phyloP scores from a whole-genome alignment of 129 eudicot species.

The Tanacetum coccineum region DNA sequence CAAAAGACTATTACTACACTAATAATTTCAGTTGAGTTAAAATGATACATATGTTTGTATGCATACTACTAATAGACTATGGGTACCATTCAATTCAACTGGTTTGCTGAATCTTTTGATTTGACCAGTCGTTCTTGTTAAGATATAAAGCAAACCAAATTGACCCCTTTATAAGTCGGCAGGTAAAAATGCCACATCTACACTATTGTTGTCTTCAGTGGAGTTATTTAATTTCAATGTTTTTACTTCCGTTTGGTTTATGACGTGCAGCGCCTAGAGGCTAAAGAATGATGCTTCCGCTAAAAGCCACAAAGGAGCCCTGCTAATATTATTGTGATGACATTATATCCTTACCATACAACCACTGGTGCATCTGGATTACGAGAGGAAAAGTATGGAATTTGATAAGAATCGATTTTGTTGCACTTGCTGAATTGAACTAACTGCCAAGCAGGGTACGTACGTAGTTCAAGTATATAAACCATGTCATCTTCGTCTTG shows the following conservation, averaged over 20 bases:
- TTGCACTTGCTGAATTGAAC: background rate
- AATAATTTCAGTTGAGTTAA: background rate
- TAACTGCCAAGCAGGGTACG: background rate
- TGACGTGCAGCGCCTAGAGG: constrained; percentile 43
- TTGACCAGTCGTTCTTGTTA: background rate
- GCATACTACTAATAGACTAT: background rate
- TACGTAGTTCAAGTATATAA: constrained; percentile 1
- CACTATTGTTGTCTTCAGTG: no score
- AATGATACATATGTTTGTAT: background rate
- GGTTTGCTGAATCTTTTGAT: background rate
- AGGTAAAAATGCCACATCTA: background rate
- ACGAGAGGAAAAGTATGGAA: background rate
- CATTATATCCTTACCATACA: background rate
- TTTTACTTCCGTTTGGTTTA: background rate
- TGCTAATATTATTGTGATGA: background rate
- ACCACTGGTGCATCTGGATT: background rate
- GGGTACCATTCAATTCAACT: background rate
- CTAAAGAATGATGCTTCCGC: constrained; percentile 13
- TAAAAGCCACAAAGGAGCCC: constrained; percentile 6
- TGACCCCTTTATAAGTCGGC: background rate
- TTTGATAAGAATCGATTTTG: background rate
- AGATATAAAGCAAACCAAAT: background rate
- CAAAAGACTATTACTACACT: background rate
- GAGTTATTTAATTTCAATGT: background rate
- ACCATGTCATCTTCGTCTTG: background rate